Evolutionary conservation across 2,329 filamentous ascomycete genomes (phyloP), one percentile per base, ranked within the genome.

Genomic region (Phaeosphaeria sp.): DNA sequence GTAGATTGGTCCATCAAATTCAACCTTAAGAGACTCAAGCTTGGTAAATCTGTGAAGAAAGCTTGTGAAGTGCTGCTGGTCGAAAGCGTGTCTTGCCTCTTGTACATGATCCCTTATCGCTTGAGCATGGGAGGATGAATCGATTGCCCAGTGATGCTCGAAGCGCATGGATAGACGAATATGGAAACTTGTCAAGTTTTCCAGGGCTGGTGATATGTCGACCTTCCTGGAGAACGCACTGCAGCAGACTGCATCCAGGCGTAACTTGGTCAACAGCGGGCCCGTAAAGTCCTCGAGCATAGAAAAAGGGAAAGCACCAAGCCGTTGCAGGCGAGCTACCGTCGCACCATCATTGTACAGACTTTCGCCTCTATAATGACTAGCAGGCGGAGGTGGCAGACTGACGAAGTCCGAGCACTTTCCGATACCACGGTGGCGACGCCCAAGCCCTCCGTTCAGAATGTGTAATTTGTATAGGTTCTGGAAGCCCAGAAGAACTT

Each of bases 21-120:
- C 51, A 0, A 65, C 6, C n/a, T 43, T 27, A 2, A 67, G 58
- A 18, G 36, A 51, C 25, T 59, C 48, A 6, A 59, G 53, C 22
- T 57, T 50, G 7, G 18, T 40, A 18, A 56, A 25, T 1, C 13
- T 20, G 13, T n/a, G 5, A 15, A 61, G 24, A 36, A 51, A 50
- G 5, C 9, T 15, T 2, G n/a, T 17, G 20, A 51, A 20, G 17
- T 18, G 6, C 18, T 49, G 49, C 25, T 53, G 5, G 17, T 9
- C 8, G n/a, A 49, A n/a, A 49, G 27, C 17, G 2, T 49, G 6
- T 24, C 4, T 27, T 6, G 44, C 24, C 7, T 22, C 17, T 2
- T 15, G 44, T 11, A 47, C 15, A 22, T 25, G 44, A 47, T 25
- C 8, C 7, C 6, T 25, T 30, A 48, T 48, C 8, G 9, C 7